Evolutionary conservation across 495 filamentous ascomycete genomes (phyloP), one percentile per base, ranked within the genome.

Genomic region (Neurospora intermedia): DNA sequence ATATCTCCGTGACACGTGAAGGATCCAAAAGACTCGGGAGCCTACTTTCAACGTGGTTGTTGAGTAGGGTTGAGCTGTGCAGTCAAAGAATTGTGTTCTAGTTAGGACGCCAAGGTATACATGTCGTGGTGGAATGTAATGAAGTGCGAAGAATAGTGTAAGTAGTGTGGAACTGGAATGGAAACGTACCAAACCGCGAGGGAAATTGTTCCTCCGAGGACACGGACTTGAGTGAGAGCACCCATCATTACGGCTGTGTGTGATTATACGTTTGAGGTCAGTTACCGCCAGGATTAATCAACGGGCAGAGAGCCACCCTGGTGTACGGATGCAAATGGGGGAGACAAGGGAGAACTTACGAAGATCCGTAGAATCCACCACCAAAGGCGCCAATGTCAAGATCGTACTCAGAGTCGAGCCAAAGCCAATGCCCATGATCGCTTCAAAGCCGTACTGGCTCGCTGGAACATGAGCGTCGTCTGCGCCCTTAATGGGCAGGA

Each of bases 151-250:
- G 45, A 11, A 48, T 1, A 16, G 40, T 39, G 2, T 16, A 16
- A 43, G 42, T 45, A 8, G 18, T 45, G 43, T 45, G 3, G 7
- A 45, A n/a, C 16, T 45, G 39, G 3, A 41, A 41, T 9, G 40
- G 18, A 46, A 48, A 48, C 45, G 45, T 48, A 48, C 45, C 45
- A 77, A 1, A 77, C 46, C 0, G 76, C 76, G 2, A 88, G 77
- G 7, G 81, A 84, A 59, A 88, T 83, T 11, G 81, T 84, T 20
- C 86, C 86, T 11, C 86, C 85, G 1, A 88, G 81, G 20, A 87
- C 82, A 4, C 86, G 82, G 35, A 85, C 72, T 73, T 88, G 86
- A 0, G 83, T 85, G 8, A 86, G 70, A 7, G 81, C 80, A 3
- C 84, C 84, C 76, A 85, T 85, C 2, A 39, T 43, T 35, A 77